phyloP scores from a whole-genome alignment of 2,329 filamentous ascomycete species.

The Exophiala aquamarina region DNA sequence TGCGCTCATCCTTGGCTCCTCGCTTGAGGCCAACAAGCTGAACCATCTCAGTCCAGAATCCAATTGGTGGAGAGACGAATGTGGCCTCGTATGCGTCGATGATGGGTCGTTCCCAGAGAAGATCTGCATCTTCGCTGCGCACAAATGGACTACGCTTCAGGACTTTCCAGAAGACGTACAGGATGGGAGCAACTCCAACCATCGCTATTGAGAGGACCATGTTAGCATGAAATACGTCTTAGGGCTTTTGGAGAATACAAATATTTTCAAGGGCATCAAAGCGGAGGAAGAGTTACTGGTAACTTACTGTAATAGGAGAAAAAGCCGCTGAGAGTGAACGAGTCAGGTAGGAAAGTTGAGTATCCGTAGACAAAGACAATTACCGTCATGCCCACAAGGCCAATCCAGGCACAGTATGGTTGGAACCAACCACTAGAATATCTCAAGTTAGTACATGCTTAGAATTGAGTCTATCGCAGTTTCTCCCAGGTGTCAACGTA shows the following conservation, averaged over 20 bases:
- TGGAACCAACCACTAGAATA: conserved; percentile 57
- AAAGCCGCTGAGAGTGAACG: conserved; percentile 65
- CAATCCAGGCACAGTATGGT: conserved; percentile 65
- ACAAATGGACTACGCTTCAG: conserved; percentile 59
- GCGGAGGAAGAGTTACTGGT: too few relatives aligned
- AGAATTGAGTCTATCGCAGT: too few relatives aligned
- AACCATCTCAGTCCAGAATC: conserved; percentile 58
- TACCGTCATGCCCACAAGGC: conserved; percentile 56
- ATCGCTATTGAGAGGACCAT: not conserved
- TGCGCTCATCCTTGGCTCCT: too few relatives aligned
- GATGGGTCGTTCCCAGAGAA: conserved; percentile 61
- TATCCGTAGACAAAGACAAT: conserved; percentile 74
- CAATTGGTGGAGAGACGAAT: conserved; percentile 49
- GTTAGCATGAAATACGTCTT: too few relatives aligned
- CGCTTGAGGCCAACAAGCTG: conserved; percentile 41
- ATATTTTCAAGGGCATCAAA: too few relatives aligned
- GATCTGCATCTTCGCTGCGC: conserved; percentile 55
- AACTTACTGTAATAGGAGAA: conserved; percentile 52
- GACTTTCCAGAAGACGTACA: conserved; percentile 21
- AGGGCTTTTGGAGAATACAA: too few relatives aligned
- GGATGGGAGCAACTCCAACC: conserved; percentile 16
- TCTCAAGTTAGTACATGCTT: too few relatives aligned
- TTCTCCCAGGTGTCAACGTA: too few relatives aligned
- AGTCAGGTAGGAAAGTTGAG: conserved; percentile 62
- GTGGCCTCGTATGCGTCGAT: conserved; percentile 59